A percentile compares a stretch with the other conserved stretches of the same genome.
Evolutionary conservation across 495 filamentous ascomycete species (phyloP).

Genomic region (Penicillium cosmopolitanum): DNA sequence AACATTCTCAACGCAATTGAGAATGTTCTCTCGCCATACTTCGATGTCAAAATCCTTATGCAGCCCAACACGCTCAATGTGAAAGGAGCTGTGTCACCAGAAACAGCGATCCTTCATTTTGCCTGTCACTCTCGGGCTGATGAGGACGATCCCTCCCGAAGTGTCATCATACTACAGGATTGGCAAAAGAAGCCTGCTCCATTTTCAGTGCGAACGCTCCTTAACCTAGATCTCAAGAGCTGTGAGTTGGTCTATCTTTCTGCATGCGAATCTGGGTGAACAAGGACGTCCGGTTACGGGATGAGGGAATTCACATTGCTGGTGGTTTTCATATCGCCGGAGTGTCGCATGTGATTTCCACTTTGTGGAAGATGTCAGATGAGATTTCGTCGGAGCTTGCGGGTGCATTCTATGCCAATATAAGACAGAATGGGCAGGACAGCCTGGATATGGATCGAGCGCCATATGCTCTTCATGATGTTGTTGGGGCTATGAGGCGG

Average conservation of each 20-base stretch:
- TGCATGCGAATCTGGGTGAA: not conserved
- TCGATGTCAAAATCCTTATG: not conserved
- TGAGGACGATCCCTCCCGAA: not conserved
- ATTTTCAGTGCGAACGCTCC: not conserved
- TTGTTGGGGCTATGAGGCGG: not conserved
- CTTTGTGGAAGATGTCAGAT: not conserved
- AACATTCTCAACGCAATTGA: not conserved
- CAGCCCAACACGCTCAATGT: not conserved
- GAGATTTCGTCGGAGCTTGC: not conserved
- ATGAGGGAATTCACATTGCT: not conserved
- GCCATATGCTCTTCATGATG: not conserved
- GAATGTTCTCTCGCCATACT: not conserved
- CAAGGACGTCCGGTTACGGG: not conserved
- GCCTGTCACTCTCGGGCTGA: not conserved
- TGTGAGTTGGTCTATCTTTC: not conserved
- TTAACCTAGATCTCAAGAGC: not conserved
- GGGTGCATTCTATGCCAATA: not conserved
- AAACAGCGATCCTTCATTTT: not conserved
- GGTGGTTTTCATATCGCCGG: conserved; percentile 1
- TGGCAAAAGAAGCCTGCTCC: not conserved
- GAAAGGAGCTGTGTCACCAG: not conserved
- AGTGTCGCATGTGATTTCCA: not conserved
- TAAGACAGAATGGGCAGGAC: not conserved
- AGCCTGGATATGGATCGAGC: not conserved
- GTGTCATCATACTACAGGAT: not conserved